Base-by-base conservation (phyloP, 2,329 filamentous ascomycete genomes). In the Sporothrix brunneoviolacea region DNA sequence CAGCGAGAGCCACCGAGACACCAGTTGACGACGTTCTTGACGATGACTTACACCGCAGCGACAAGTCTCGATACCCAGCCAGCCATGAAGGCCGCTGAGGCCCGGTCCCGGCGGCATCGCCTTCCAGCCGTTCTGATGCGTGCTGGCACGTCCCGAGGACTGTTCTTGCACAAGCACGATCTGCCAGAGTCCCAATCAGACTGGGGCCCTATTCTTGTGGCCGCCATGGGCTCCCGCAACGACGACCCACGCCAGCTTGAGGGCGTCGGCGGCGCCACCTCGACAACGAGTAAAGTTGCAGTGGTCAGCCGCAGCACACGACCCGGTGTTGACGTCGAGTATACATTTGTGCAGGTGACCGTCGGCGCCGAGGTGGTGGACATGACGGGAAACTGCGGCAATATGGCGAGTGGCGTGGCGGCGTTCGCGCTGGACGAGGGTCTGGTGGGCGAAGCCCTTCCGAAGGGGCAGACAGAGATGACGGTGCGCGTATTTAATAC, bases 311-410 rank as follows among this genome's bases (percentile, higher is more conserved):
- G 59, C 0, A 65, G 64, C 0, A 33, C 18, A 55, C 64, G 50
- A 61, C 71, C 64, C 1, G 74, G 70, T 16, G 70, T 70, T 2
- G 75, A 84, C 53, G 67, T 84, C 8, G 77, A 83, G 44, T 84
- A 79, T 57, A 84, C 80, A 0, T 84, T 84, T 57, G 73, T 82
- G 0, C 78, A 80, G 42, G 68, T 84, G 2, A 79, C 77, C 0
- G 72, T 84, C 42, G 74, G 76, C 19, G 71, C 74, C 44, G 70
- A 70, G 4, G 66, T 70, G 8, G 69, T 83, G 2, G 80, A 84
- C 54, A 69, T 78, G 36, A 75, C 74, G 0, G 77, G 80, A 2
- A 84, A 82, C 52, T 83, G 80, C 57, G 80, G 80, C 4, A 84
- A 83, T 55, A 79, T 84, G 71, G 75, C 68, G n/a, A 71, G 73